Evolutionary conservation across 176 grass and related monocot species (phyloP).

Genomic region (Avena atlantica): DNA sequence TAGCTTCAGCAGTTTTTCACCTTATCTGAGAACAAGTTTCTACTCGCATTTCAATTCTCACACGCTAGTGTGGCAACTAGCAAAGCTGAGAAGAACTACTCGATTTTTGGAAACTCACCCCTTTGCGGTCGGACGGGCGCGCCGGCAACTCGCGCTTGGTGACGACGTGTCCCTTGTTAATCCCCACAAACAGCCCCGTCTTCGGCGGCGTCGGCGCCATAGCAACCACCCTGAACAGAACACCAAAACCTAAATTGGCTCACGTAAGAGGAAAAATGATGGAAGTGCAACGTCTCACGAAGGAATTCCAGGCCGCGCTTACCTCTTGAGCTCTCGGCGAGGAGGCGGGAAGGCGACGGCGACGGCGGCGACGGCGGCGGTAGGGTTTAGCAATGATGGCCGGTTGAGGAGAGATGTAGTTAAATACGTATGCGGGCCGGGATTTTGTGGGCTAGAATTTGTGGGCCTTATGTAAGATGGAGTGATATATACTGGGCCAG

Average conservation of each 20-base stretch:
- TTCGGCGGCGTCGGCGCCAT: background rate
- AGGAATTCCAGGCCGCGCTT: background rate
- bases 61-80: background rate
- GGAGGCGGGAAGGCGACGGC: background rate
- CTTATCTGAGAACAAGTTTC: background rate
- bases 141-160: slow-evolving; percentile 25
- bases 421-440: background rate
- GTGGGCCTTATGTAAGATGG: background rate
- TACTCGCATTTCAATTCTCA: background rate
- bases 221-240: background rate
- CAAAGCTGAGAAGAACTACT: background rate
- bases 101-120: background rate
- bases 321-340: background rate
- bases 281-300: background rate
- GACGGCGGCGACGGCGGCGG: background rate
- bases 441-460: background rate
- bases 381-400: background rate
- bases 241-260: background rate
- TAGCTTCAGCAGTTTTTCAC: background rate
- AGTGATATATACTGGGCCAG: background rate
- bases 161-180: background rate
- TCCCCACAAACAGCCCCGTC: slow-evolving; percentile 16
- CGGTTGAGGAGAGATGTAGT: background rate
- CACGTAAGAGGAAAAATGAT: background rate
- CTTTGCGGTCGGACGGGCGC: background rate